Evolutionary conservation across 208 protist genomes (phyloP).

Genomic region (Acanthamoeba royreba): DNA sequence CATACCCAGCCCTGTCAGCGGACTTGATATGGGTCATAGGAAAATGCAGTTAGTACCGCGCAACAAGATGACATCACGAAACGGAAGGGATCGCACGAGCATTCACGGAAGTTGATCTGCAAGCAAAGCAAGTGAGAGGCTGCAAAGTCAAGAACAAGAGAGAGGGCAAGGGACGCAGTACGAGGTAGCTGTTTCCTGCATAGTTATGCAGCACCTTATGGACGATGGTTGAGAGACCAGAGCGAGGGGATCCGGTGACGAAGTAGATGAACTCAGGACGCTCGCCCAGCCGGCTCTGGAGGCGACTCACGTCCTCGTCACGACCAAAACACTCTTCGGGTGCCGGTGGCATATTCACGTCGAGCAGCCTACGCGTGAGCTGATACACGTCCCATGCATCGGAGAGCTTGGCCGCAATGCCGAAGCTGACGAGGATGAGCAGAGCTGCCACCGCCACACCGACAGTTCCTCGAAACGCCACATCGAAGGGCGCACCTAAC

Average conservation of each 20-base stretch:
- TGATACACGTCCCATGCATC: slow-evolving; percentile 3
- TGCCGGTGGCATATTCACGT: not conserved
- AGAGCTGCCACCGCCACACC: not conserved
- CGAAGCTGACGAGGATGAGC: not conserved
- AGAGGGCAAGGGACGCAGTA: not conserved
- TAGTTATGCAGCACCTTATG: not conserved
- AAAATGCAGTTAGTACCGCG: not conserved
- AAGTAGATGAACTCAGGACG: slow-evolving; percentile 37
- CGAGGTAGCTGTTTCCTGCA: not conserved
- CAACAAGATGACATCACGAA: not conserved
- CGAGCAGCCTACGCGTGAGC: not conserved
- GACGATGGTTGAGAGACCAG: not conserved
- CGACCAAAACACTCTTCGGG: slow-evolving; percentile 9
- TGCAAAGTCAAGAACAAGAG: not conserved
- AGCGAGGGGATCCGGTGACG: not conserved
- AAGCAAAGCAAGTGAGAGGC: not conserved
- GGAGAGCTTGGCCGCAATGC: not conserved
- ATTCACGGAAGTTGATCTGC: slow-evolving; percentile 11
- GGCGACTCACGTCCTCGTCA: not conserved
- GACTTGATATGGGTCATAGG: not conserved
- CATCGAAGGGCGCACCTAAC: slow-evolving; percentile 12
- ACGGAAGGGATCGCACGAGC: not conserved
- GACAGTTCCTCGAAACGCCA: not conserved
- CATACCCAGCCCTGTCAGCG: not conserved
- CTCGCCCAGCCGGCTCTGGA: slow-evolving; percentile 5